Percentiles rank a stretch among this genome's conserved stretches.
These are phyloP conservation scores for Cicer pinnatifidum DNA, from an alignment of 306 rosid genomes.

Conservation along the genomic window DNA sequence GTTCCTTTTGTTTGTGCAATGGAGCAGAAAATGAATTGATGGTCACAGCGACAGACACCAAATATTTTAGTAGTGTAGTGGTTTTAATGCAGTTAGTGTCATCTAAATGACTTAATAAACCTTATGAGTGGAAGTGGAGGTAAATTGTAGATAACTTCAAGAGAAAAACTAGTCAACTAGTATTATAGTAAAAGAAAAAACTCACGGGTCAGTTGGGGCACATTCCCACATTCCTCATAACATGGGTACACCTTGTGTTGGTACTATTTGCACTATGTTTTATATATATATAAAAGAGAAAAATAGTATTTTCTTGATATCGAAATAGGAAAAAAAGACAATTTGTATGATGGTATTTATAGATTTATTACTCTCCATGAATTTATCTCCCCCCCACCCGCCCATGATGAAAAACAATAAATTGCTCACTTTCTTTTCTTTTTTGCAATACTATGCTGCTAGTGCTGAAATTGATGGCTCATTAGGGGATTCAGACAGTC, in stretches of 20 bases:
- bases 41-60: neutral
- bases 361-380: neutral
- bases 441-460: constrained; percentile 42
- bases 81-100: neutral
- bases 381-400: neutral
- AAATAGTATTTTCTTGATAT: too few species aligned
- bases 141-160: neutral
- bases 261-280: constrained; percentile 9
- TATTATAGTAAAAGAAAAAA: constrained; percentile 7
- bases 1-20: neutral
- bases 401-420: neutral
- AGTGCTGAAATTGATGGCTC: constrained; percentile 83
- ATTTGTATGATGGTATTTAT: constrained; percentile 16
- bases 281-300: neutral
- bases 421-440: constrained; percentile 40
- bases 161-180: neutral
- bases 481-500: constrained; percentile 73
- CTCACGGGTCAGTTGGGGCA: neutral
- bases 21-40: constrained; percentile 14
- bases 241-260: neutral
- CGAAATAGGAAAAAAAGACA: neutral
- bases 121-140: neutral
- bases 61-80: neutral
- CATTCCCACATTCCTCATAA: neutral
- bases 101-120: neutral